Base-by-base conservation (phyloP, 345 rosid genomes). In the Ricinus communis region DNA sequence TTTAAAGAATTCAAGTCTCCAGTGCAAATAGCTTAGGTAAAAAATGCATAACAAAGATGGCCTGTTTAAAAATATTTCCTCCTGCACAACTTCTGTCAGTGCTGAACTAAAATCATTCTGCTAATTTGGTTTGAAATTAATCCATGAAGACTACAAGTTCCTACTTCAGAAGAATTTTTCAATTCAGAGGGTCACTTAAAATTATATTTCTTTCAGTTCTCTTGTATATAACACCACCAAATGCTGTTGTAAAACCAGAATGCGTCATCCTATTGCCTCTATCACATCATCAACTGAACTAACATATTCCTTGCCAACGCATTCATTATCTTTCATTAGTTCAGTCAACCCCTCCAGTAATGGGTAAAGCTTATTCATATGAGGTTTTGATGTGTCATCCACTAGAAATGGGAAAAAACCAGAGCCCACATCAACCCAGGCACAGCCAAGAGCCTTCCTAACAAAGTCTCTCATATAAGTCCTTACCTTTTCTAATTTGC, bases 361-460 rank as follows among this genome's bases (percentile, higher is more conserved):
- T 28, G 77, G 65, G 70, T 80, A 88, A 24, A 90, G 76, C 69
- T 82, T 81, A 50, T 59, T 62, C 19, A 79, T 77, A 52, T 55
- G 74, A 69, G 76, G 77, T 61, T 76, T 85, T 59, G 90, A 85
- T 25, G 87, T 80, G 67, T 86, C 91, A 25, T 82, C 93, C 13
- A 80, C 97, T 16, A 82, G 76, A 74, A 92, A 90, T 36, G 85
- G 79, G 5, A 67, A 38, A 80, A 81, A 85, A 59, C 84, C 90
- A 71, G 81, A 58, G 43, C 90, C 94, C 30, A 68, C 80, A 64
- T 86, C 86, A 41, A 88, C 76, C 91, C 88, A 87, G 60, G 97
- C 77, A 78, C 91, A 84, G 19, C 96, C 96, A 36, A 93, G 94
- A 78, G 68, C 79, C 77, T 92, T 92, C 62, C 76, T 83, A 70